Conservation (phyloP, 495 filamentous ascomycete genomes). For the Penicillium salamii region DNA sequence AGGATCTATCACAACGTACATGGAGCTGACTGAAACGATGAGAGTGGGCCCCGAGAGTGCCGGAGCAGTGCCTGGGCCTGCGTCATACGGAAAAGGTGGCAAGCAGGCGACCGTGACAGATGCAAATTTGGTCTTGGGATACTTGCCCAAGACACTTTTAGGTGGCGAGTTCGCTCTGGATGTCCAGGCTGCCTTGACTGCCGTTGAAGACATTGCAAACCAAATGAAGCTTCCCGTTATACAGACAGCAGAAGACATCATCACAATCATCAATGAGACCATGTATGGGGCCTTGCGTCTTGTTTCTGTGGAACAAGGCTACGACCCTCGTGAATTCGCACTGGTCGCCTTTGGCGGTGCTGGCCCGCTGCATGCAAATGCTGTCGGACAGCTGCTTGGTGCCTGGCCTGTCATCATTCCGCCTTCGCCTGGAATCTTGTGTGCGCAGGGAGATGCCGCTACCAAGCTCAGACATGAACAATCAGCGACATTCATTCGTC, state of each 20-base stretch:
- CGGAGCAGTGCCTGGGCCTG: slow-evolving; percentile 44
- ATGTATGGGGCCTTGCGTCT: slow-evolving; percentile 51
- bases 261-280: slow-evolving; percentile 48
- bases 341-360: slow-evolving; percentile 52
- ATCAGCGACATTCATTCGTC: slow-evolving; percentile 40
- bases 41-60: slow-evolving; percentile 51
- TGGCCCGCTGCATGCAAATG: slow-evolving; percentile 49
- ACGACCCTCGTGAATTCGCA: slow-evolving; percentile 51
- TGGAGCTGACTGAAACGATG: slow-evolving; percentile 45
- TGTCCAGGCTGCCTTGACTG: slow-evolving; percentile 30
- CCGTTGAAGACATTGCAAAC: slow-evolving; percentile 40
- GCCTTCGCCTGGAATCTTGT: slow-evolving; percentile 48
- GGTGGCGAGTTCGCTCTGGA: slow-evolving; percentile 47
- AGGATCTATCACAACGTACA: slow-evolving; percentile 45
- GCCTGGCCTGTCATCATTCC: slow-evolving; percentile 52
- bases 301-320: slow-evolving; percentile 51
- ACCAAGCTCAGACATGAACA: slow-evolving; percentile 47
- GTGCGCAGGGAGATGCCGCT: slow-evolving; percentile 48
- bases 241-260: slow-evolving; percentile 47
- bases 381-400: slow-evolving; percentile 45
- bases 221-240: slow-evolving; percentile 41
- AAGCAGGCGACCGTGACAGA: slow-evolving; percentile 47
- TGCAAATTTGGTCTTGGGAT: slow-evolving; percentile 49
- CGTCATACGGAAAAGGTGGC: slow-evolving; percentile 48
- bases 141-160: slow-evolving; percentile 42